Evolutionary conservation across 208 protist species (phyloP), one percentile per base, ranked within the genome.

Genomic region (Crithidia mellificae): DNA sequence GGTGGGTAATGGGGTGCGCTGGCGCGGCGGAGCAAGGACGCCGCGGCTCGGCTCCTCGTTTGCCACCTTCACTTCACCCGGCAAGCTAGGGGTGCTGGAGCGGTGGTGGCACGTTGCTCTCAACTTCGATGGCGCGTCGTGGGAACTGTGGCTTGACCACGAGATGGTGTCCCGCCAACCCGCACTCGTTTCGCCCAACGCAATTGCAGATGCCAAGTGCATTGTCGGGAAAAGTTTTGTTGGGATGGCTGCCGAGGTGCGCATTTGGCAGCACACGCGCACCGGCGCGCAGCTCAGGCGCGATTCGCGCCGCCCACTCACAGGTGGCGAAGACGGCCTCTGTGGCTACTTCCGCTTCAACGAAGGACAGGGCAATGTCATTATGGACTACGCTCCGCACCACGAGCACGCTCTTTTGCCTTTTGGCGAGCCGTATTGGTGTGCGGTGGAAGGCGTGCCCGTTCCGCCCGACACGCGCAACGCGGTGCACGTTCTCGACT

Each of bases 71-170:
- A 67, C 51, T 38, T 62, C 68, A 27, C 61, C 75, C 3, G 66
- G 58, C 0, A 82, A 80, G 53, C 78, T 85, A 4, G 81, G 75
- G 17, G 80, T 87, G 46, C 58, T 90, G 39, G 59, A 91, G 58
- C 72, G 85, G 24, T 96, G 92, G 92, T 94, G 85, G 80, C 88
- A 95, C 63, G 86, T 96, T 6, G 92, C 81, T n/a, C 86, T 96
- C 30, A 87, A 92, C 64, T 96, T 93, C 76, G 91, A 85, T 30
- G 92, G 92, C 22, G 83, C 74, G 0, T 74, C 74, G 34, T 96
- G 92, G 90, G 83, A 93, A 59, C 63, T 96, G 57, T 94, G 78
- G 75, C 70, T 96, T 19, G 77, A 96, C 72, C 68, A 86, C 51
- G 41, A 63, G 20, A 62, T 94, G 56, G 86, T 85, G 14, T 54